Evolutionary conservation across 805 yeast genomes (phyloP).

Genomic region (Candida maltosa): DNA sequence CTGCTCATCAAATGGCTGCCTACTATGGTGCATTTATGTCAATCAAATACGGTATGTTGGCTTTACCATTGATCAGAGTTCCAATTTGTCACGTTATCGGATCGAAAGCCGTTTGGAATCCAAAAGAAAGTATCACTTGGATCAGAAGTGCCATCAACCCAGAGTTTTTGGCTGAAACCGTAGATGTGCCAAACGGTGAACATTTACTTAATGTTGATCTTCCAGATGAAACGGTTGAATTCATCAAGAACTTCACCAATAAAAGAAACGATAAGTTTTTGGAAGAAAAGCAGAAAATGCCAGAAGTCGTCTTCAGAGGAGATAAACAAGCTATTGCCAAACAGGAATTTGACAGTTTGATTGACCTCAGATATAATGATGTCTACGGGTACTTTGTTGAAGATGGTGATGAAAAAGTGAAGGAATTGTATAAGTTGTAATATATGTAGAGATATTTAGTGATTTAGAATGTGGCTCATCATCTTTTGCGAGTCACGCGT

Average conservation of each 20-base stretch:
- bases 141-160: constrained; percentile 31
- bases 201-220: constrained; percentile 53
- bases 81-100: constrained; percentile 57
- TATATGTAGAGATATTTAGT: constrained; percentile 1
- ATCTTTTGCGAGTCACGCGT: not conserved
- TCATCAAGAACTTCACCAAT: constrained; percentile 17
- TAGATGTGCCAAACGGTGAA: constrained; percentile 42
- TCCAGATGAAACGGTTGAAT: constrained; percentile 40
- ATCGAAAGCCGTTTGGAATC: constrained; percentile 54
- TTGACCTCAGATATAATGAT: constrained; percentile 6
- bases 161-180: constrained; percentile 22
- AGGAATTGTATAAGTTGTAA: constrained; percentile 1
- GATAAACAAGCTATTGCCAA: constrained; percentile 3
- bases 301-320: constrained; percentile 16
- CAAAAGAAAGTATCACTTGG: constrained; percentile 36
- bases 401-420: not conserved
- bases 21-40: constrained; percentile 41
- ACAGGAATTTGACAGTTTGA: constrained; percentile 5
- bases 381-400: constrained; percentile 7
- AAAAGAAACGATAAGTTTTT: constrained; percentile 13
- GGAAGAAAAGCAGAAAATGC: constrained; percentile 11
- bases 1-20: constrained; percentile 47
- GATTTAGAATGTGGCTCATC: not conserved
- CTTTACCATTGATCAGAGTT: constrained; percentile 32
- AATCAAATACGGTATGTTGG: constrained; percentile 27